Conservation (phyloP, 2,329 filamentous ascomycete species). For the Pyrenophora seminiperda region DNA sequence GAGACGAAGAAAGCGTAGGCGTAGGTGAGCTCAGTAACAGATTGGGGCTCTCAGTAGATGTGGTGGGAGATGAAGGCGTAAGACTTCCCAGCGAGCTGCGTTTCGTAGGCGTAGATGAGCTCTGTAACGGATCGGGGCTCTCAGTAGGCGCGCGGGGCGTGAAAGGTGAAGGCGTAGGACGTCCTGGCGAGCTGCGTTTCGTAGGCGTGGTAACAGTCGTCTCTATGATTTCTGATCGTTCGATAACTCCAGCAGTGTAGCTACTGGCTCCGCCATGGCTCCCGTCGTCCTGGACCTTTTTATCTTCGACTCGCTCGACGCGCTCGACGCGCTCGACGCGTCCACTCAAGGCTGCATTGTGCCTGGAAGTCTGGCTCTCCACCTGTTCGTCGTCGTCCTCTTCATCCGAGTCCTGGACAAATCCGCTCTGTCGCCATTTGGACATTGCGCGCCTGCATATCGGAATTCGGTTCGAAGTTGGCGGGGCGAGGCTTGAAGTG, state of each 20-base stretch:
- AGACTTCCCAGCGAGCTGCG: constrained; percentile 19
- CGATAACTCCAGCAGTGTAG: background rate
- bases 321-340: constrained; percentile 32
- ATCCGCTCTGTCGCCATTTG: constrained; percentile 56
- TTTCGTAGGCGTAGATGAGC: constrained; percentile 13
- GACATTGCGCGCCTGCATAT: constrained; percentile 53
- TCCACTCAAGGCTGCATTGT: constrained; percentile 16
- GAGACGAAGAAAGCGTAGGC: constrained; percentile 16
- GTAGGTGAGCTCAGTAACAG: constrained; percentile 30
- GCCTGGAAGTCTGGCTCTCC: constrained; percentile 30
- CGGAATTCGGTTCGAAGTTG: constrained; percentile 25
- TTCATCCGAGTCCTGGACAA: constrained; percentile 59
- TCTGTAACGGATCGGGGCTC: constrained; percentile 41
- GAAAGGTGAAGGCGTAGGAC: constrained; percentile 28
- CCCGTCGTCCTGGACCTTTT: background rate
- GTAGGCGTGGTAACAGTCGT: constrained; percentile 7
- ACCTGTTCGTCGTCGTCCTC: constrained; percentile 48
- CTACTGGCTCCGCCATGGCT: background rate
- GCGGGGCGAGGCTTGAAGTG: constrained; percentile 20
- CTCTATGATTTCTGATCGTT: background rate
- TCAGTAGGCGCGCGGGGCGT: constrained; percentile 29
- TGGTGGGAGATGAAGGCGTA: constrained; percentile 29
- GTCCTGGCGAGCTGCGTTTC: constrained; percentile 14
- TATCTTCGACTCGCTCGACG: constrained; percentile 13
- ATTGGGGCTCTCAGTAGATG: constrained; percentile 40